These are phyloP conservation scores for Wickerhamiella sergipiensis DNA, from an alignment of 805 yeast species.

Conservation along the genomic window DNA sequence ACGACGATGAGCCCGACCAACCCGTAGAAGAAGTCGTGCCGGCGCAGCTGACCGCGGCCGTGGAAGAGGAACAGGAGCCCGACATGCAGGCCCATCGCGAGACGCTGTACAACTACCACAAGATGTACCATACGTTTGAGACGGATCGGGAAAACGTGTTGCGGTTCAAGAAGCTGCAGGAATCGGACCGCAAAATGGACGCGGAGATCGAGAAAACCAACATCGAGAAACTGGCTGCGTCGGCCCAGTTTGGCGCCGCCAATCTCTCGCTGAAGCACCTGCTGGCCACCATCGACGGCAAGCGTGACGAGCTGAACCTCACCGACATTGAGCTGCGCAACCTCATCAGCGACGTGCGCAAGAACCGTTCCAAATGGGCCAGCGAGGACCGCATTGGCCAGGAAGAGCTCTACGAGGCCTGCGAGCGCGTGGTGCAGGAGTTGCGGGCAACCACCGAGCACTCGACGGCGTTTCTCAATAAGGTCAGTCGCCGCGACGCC, in stretches of 20 bases:
- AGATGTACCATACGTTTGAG: constrained; percentile 54
- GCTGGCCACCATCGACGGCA: constrained; percentile 60
- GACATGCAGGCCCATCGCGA: constrained; percentile 15
- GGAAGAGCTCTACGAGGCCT: constrained; percentile 93
- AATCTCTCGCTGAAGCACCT: constrained; percentile 68
- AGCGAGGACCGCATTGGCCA: constrained; percentile 91
- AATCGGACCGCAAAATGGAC: constrained; percentile 56
- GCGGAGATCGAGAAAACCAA: constrained; percentile 15
- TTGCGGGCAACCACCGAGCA: constrained; percentile 88
- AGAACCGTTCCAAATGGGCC: constrained; percentile 95
- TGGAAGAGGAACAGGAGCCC: constrained; percentile 13
- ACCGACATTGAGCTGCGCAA: constrained; percentile 76
- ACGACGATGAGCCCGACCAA: constrained; percentile 15
- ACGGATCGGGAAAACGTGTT: constrained; percentile 57
- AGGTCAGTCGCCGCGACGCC: constrained; percentile 95
- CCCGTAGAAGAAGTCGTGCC: constrained; percentile 13
- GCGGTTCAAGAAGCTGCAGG: constrained; percentile 64
- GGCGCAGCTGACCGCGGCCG: constrained; percentile 7
- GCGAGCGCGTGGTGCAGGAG: constrained; percentile 88
- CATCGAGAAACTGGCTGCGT: constrained; percentile 12
- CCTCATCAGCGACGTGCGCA: constrained; percentile 81
- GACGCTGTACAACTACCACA: constrained; percentile 35
- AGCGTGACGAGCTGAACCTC: constrained; percentile 56
- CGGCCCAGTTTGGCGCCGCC: constrained; percentile 55
- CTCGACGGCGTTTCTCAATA: constrained; percentile 87